Evolutionary conservation across 1,284 basidiomycete genomes (phyloP).

Genomic region (Bondarzewia mesenterica): DNA sequence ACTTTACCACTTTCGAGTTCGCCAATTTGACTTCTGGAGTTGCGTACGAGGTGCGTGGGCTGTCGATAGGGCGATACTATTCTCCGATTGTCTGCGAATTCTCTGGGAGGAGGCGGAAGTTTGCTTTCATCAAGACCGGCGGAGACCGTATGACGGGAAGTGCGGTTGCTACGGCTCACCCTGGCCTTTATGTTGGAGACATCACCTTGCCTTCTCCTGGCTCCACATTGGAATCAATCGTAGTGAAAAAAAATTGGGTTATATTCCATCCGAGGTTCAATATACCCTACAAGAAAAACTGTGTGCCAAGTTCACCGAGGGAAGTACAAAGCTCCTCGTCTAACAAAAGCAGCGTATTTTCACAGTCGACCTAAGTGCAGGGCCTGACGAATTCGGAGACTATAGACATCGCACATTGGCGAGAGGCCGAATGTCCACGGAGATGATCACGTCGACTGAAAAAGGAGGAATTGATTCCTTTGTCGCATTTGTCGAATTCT

Average conservation of each 20-base stretch:
- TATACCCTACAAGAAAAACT: neutral
- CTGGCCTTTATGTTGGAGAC: constrained; percentile 59
- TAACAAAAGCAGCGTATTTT: neutral
- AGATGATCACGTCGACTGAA: constrained; percentile 37
- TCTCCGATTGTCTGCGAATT: constrained; percentile 45
- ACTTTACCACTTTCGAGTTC: constrained; percentile 58
- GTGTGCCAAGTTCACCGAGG: neutral
- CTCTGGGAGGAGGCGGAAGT: constrained; percentile 30
- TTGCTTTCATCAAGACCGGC: constrained; percentile 57
- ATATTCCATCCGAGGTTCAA: neutral
- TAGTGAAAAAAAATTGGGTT: neutral
- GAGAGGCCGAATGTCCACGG: constrained; percentile 44
- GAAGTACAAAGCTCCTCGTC: neutral
- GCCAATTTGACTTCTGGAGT: constrained; percentile 39
- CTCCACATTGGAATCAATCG: constrained; percentile 18
- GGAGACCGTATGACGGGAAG: constrained; percentile 54
- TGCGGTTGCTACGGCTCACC: constrained; percentile 51
- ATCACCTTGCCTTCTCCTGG: constrained; percentile 51
- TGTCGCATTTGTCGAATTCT: neutral
- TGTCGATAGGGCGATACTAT: constrained; percentile 59
- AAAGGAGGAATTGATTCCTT: too few relatives aligned
- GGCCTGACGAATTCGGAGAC: constrained; percentile 34
- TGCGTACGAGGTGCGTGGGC: constrained; percentile 42
- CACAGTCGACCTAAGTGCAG: neutral
- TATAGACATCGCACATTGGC: constrained; percentile 42